Evolutionary conservation across 768 basidiomycete species (phyloP).

Genomic region (Tulasnella sp.): DNA sequence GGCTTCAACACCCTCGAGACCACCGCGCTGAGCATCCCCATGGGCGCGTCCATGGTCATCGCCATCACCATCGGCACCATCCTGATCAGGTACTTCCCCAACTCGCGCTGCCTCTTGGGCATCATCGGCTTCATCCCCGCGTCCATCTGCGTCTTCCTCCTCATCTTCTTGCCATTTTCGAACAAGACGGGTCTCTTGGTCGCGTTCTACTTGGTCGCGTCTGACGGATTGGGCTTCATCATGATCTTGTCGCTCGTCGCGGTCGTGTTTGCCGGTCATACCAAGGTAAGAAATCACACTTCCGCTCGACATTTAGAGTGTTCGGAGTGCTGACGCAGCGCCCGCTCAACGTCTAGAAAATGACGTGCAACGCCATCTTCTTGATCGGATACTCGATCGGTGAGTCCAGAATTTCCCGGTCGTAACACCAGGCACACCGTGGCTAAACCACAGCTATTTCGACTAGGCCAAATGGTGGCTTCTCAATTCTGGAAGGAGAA

Average conservation of each 20-base stretch:
- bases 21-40: conserved; percentile 34
- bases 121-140: conserved; percentile 24
- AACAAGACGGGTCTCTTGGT: conserved; percentile 33
- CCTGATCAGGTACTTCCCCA: conserved; percentile 12
- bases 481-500: conserved; percentile 35
- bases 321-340: neutral
- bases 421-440: no score
- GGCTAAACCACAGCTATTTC: no score
- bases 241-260: conserved; percentile 24
- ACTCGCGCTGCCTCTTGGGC: conserved; percentile 13
- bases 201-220: conserved; percentile 25
- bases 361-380: conserved; percentile 34
- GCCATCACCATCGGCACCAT: conserved; percentile 5
- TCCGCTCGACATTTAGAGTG: neutral
- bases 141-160: conserved; percentile 8
- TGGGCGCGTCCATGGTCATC: conserved; percentile 27
- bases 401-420: no score
- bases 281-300: conserved; percentile 19
- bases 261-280: conserved; percentile 29
- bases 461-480: conserved; percentile 27
- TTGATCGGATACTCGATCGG: conserved; percentile 29
- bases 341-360: conserved; percentile 6
- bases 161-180: conserved; percentile 23
- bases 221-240: neutral
- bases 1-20: conserved; percentile 35